Conservation (phyloP, 2,329 filamentous ascomycete species). For the Helotiales sp. region DNA sequence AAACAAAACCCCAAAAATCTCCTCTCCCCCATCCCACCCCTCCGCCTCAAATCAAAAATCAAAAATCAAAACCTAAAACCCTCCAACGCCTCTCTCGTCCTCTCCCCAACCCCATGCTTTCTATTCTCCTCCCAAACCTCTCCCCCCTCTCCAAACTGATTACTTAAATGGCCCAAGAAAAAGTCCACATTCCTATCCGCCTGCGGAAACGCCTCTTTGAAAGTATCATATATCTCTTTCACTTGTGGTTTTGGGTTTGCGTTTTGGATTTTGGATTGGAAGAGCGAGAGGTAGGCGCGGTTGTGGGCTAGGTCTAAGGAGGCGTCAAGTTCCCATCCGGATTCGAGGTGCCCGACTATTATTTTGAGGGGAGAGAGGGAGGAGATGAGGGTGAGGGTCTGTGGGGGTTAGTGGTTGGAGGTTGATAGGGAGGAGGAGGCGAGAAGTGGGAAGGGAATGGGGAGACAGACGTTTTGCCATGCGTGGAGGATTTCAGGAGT, state of each 20-base stretch:
- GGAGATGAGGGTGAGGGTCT: conserved; percentile 9
- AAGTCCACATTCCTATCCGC: conserved; percentile 12
- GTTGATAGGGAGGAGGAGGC: too few species aligned
- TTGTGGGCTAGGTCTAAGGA: conserved; percentile 11
- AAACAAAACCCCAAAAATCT: too few species aligned
- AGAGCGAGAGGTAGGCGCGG: conserved; percentile 11
- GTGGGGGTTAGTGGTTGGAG: background rate
- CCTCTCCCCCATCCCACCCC: too few species aligned
- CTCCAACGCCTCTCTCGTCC: conserved; percentile 79
- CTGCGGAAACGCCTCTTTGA: conserved; percentile 10
- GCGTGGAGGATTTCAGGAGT: conserved; percentile 13
- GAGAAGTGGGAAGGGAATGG: too few species aligned
- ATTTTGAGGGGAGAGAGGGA: conserved; percentile 8
- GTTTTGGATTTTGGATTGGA: conserved; percentile 13
- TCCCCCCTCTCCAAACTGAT: conserved; percentile 49
- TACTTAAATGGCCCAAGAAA: conserved; percentile 16
- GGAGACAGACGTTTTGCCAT: conserved; percentile 1
- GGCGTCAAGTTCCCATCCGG: conserved; percentile 3
- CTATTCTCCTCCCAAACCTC: conserved; percentile 69
- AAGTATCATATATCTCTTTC: conserved; percentile 12
- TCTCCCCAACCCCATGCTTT: conserved; percentile 66
- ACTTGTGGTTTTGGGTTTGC: conserved; percentile 5
- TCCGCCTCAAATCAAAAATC: background rate
- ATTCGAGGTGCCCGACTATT: conserved; percentile 9
- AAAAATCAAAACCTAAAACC: conserved; percentile 9